Conservation (phyloP, 2,329 filamentous ascomycete genomes). For the Ophiocordyceps unilateralis region DNA sequence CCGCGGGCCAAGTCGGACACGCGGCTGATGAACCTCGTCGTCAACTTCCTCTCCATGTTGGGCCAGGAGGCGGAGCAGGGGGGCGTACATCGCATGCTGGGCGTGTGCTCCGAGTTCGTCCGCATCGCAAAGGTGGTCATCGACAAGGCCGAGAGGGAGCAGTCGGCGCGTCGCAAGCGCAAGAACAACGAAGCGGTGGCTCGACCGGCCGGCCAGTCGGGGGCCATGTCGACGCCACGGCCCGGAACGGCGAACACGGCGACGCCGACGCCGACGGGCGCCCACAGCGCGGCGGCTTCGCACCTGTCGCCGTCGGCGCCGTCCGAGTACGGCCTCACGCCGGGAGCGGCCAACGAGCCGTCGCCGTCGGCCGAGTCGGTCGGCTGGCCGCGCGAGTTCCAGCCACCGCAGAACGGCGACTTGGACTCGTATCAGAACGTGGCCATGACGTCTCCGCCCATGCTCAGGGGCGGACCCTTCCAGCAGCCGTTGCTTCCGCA, state of each 20-base stretch:
- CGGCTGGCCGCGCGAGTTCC: constrained; percentile 31
- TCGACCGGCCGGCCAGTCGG: too few relatives aligned
- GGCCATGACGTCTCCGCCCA: constrained; percentile 15
- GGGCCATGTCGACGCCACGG: constrained; percentile 2
- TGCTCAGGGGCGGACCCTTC: constrained; percentile 24
- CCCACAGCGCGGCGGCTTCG: constrained; percentile 4
- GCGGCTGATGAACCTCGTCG: constrained; percentile 80
- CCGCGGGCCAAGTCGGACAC: constrained; percentile 75
- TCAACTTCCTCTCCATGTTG: constrained; percentile 78
- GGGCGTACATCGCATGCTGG: constrained; percentile 84
- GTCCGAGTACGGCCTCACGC: constrained; percentile 6
- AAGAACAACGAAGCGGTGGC: constrained; percentile 43
- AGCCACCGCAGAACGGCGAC: constrained; percentile 17
- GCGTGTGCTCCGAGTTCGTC: constrained; percentile 90
- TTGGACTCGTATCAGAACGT: constrained; percentile 28
- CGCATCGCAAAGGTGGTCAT: constrained; percentile 81
- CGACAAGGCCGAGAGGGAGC: constrained; percentile 79
- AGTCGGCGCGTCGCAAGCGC: constrained; percentile 63
- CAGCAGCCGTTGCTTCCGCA: constrained; percentile 82
- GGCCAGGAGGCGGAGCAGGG: constrained; percentile 81
- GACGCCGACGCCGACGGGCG: constrained; percentile 1
- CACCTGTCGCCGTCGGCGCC: constrained; percentile 15
- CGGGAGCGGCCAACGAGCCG: constrained; percentile 14
- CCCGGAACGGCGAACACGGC: constrained; percentile 1
- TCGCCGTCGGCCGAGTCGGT: constrained; percentile 27